These are phyloP conservation scores for Boletellus ananiceps DNA, from an alignment of 768 basidiomycete genomes.

Conservation along the genomic window DNA sequence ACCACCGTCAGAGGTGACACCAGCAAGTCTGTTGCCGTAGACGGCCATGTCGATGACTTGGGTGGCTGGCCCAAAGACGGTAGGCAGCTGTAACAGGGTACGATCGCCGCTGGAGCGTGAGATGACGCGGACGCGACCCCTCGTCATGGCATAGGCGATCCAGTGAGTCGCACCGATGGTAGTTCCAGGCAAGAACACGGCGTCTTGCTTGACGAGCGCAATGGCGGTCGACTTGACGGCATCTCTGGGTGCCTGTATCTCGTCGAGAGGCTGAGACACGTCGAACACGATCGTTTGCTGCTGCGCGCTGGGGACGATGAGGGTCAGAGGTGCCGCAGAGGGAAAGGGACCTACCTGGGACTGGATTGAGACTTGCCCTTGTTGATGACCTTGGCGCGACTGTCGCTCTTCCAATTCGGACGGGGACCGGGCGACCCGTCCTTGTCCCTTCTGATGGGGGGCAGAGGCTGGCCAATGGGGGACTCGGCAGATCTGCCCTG, in stretches of 20 bases:
- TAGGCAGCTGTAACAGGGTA: conserved; percentile 73
- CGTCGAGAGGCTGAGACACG: conserved; percentile 65
- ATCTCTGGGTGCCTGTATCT: conserved; percentile 72
- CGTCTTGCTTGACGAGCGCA: conserved; percentile 81
- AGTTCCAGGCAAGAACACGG: conserved; percentile 78
- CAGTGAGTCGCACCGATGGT: conserved; percentile 90
- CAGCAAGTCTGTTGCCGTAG: conserved; percentile 74
- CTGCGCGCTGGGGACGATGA: conserved; percentile 42
- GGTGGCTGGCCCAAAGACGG: conserved; percentile 53
- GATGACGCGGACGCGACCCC: conserved; percentile 86
- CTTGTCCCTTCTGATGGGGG: conserved; percentile 51
- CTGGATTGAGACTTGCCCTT: conserved; percentile 50
- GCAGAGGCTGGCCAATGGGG: conserved; percentile 41
- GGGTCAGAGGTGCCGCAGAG: neutral
- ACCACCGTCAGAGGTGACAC: conserved; percentile 83
- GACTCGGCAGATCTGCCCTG: conserved; percentile 51
- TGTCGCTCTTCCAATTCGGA: conserved; percentile 36
- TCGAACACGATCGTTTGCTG: conserved; percentile 71
- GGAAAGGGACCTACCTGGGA: conserved; percentile 44
- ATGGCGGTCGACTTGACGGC: conserved; percentile 87
- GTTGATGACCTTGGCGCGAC: conserved; percentile 33
- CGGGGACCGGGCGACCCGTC: conserved; percentile 68
- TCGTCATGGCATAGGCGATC: conserved; percentile 92
- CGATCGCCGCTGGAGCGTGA: conserved; percentile 86
- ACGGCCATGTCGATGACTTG: conserved; percentile 86